Evolutionary conservation across 306 rosid species (phyloP).

Genomic region (Citrullus colocynthis): DNA sequence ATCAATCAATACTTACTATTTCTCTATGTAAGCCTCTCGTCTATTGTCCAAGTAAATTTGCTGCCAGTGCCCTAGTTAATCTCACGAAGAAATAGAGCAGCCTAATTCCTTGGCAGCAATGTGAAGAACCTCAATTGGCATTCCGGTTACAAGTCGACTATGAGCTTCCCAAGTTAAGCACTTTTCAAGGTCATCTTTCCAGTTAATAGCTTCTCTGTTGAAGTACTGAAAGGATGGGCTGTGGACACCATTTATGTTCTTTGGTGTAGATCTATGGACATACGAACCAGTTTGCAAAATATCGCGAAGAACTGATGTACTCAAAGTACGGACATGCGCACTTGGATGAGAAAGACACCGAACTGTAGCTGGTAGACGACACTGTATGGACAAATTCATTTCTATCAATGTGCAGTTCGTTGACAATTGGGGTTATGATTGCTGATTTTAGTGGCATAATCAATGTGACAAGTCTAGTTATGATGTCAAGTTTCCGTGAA

Average conservation of each 20-base stretch:
- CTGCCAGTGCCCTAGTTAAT: neutral
- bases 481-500: neutral
- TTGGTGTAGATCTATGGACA: constrained; percentile 30
- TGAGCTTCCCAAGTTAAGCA: constrained; percentile 94
- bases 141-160: constrained; percentile 53
- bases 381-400: constrained; percentile 36
- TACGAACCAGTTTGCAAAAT: constrained; percentile 54
- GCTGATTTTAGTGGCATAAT: neutral
- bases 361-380: constrained; percentile 74
- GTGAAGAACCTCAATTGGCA: constrained; percentile 54
- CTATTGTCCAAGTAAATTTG: neutral
- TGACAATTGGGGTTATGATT: neutral
- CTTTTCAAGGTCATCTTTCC: constrained; percentile 76
- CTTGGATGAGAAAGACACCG: constrained; percentile 89
- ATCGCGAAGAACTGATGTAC: constrained; percentile 82
- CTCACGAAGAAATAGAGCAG: constrained; percentile 55
- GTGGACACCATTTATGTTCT: constrained; percentile 26
- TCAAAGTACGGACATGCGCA: constrained; percentile 79
- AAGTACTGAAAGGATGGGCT: constrained; percentile 38
- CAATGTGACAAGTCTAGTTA: neutral
- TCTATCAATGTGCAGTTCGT: neutral
- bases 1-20: constrained; percentile 1
- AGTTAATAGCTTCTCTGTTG: constrained; percentile 46
- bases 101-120: constrained; percentile 78
- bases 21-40: neutral